Conservation (phyloP, 2,329 filamentous ascomycete species). For the Hypoxylon rubiginosum region DNA sequence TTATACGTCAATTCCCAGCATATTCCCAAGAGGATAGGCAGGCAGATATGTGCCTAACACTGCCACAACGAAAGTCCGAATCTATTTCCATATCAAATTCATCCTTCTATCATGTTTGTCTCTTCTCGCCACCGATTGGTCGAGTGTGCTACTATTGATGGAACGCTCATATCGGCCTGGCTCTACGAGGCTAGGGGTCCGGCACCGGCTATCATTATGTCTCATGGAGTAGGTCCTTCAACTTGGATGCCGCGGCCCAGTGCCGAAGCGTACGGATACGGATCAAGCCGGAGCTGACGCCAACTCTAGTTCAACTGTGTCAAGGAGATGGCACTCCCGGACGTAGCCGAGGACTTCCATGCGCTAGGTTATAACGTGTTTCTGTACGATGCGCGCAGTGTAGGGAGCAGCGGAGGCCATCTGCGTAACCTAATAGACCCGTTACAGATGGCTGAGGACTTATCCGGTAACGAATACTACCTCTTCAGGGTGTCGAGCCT, state of each 20-base stretch:
- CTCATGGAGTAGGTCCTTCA: conserved; percentile 46
- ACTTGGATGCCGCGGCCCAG: too few species aligned
- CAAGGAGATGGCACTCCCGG: conserved; percentile 46
- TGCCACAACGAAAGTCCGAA: too few species aligned
- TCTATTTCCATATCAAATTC: too few species aligned
- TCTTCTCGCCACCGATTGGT: neutral
- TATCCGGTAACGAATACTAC: conserved; percentile 27
- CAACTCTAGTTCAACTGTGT: conserved; percentile 46
- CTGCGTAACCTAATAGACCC: conserved; percentile 46
- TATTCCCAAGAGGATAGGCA: too few species aligned
- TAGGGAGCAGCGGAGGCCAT: conserved; percentile 42
- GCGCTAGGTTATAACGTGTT: conserved; percentile 40
- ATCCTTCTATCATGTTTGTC: too few species aligned
- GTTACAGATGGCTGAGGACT: conserved; percentile 35
- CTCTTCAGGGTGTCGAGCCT: too few species aligned
- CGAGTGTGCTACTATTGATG: conserved; percentile 45
- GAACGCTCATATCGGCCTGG: conserved; percentile 35
- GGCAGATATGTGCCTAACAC: too few species aligned
- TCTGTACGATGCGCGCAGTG: conserved; percentile 44
- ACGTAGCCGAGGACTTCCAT: conserved; percentile 43
- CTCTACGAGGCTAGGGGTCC: conserved; percentile 30
- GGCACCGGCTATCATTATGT: conserved; percentile 44
- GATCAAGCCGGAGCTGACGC: too few species aligned
- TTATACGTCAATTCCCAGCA: too few species aligned
- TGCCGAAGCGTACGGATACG: too few species aligned